Conservation (phyloP, 495 filamentous ascomycete genomes). For the Penicillium robsamsonii region DNA sequence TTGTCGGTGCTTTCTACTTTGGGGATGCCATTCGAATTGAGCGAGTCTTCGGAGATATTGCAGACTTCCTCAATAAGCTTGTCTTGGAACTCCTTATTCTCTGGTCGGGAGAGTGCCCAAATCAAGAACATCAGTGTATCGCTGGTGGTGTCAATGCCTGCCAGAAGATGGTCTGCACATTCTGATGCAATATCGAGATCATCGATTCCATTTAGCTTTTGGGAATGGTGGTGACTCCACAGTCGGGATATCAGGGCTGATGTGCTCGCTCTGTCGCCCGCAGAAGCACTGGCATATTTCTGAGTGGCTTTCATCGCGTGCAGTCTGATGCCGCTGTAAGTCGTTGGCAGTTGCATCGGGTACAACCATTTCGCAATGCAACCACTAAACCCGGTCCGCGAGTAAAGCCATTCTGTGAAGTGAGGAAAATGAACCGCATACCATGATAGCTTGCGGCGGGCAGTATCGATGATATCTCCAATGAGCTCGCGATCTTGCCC, state of each 20-base stretch:
- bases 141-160: slow-evolving; percentile 35
- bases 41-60: neutral
- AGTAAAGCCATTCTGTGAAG: slow-evolving; percentile 20
- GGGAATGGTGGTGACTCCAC: neutral
- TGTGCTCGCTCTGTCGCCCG: neutral
- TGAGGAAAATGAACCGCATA: slow-evolving; percentile 33
- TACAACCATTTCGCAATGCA: slow-evolving; percentile 27
- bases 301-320: neutral
- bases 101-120: slow-evolving; percentile 32
- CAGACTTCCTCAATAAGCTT: slow-evolving; percentile 26
- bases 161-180: slow-evolving; percentile 31
- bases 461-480: slow-evolving; percentile 32
- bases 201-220: neutral
- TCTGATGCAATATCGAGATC: slow-evolving; percentile 31
- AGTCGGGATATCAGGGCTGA: neutral
- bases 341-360: neutral
- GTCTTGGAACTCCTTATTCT: slow-evolving; percentile 26
- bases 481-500: slow-evolving; percentile 28
- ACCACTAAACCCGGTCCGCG: neutral
- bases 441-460: slow-evolving; percentile 34
- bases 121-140: slow-evolving; percentile 36
- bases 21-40: slow-evolving; percentile 8
- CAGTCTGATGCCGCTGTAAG: neutral
- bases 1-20: slow-evolving; percentile 51
- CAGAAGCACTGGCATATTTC: neutral